Percentiles rank a stretch among this genome's conserved stretches.
Conservation (phyloP, 352 stramenopile species). For the Globisporangium parvum region DNA sequence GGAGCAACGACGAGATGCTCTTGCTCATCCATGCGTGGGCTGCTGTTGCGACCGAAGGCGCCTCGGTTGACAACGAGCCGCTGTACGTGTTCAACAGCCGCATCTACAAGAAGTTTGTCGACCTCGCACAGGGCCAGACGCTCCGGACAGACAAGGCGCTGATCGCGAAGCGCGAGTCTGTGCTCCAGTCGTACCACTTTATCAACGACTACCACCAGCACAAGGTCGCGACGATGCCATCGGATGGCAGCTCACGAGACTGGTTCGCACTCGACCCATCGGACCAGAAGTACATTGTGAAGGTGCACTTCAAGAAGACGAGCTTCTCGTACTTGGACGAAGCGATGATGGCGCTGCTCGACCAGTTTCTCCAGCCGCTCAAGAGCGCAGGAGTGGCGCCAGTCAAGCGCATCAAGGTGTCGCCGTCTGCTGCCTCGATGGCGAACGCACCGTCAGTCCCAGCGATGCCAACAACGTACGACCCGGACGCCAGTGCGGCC, state of each 20-base stretch:
- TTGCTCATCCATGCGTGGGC: slow-evolving; percentile 8
- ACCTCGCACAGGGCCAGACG: slow-evolving; percentile 3
- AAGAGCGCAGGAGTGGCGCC: not conserved
- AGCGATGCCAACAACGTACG: not conserved
- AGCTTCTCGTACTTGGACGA: slow-evolving; percentile 14
- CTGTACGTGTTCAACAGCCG: slow-evolving; percentile 11
- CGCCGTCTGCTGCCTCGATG: no score
- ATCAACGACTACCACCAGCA: slow-evolving; percentile 12
- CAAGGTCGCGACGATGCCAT: slow-evolving; percentile 1
- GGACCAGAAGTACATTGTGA: slow-evolving; percentile 12
- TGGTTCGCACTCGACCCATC: slow-evolving; percentile 8
- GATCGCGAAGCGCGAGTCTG: slow-evolving; percentile 12
- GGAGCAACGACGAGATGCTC: slow-evolving; percentile 11
- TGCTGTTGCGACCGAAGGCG: not conserved
- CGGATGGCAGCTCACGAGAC: not conserved
- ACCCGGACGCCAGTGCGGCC: not conserved
- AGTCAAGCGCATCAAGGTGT: not conserved
- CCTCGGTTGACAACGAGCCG: slow-evolving; percentile 9
- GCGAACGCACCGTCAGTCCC: not conserved
- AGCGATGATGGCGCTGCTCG: slow-evolving; percentile 4
- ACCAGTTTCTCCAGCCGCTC: slow-evolving; percentile 4
- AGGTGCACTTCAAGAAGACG: slow-evolving; percentile 12
- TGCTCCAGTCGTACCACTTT: slow-evolving; percentile 13
- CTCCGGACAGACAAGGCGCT: slow-evolving; percentile 10
- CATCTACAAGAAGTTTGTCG: slow-evolving; percentile 14